Conservation (phyloP, 202 grass and related monocot genomes). For the Zizania palustris region DNA sequence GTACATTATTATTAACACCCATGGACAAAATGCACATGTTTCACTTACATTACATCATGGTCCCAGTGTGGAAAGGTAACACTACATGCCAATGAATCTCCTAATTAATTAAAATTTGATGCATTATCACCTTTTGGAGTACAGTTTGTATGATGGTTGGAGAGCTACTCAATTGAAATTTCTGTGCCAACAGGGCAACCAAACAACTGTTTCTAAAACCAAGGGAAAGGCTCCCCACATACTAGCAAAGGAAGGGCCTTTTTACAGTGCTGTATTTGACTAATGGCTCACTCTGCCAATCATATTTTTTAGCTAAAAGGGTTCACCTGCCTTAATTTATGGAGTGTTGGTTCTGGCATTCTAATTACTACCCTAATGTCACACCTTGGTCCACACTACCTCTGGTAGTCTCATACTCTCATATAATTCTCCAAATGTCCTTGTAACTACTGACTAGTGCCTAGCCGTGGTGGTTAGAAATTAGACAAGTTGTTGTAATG, state of each 20-base stretch:
- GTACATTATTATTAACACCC: conserved; percentile 35
- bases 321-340: conserved; percentile 47
- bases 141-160: conserved; percentile 34
- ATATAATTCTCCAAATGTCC: conserved; percentile 38
- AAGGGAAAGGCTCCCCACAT: conserved; percentile 52
- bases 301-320: conserved; percentile 47
- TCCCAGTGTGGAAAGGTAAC: conserved; percentile 31
- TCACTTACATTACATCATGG: conserved; percentile 23
- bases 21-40: conserved; percentile 22
- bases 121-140: conserved; percentile 9
- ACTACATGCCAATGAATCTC: not conserved
- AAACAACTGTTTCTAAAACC: conserved; percentile 65
- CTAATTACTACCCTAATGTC: conserved; percentile 21
- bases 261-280: conserved; percentile 69
- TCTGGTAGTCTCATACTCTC: conserved; percentile 8
- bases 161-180: conserved; percentile 38
- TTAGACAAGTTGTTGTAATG: conserved; percentile 45
- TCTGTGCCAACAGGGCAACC: conserved; percentile 50
- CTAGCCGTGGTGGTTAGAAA: conserved; percentile 45
- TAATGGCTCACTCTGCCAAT: conserved; percentile 54
- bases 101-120: conserved; percentile 5
- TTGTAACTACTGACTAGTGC: conserved; percentile 52
- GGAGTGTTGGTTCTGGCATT: conserved; percentile 39
- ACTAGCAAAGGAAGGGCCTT: conserved; percentile 54
- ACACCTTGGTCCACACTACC: conserved; percentile 41